These are phyloP conservation scores for Venturia nashicola DNA, from an alignment of 2,329 filamentous ascomycete species.

Conservation along the genomic window DNA sequence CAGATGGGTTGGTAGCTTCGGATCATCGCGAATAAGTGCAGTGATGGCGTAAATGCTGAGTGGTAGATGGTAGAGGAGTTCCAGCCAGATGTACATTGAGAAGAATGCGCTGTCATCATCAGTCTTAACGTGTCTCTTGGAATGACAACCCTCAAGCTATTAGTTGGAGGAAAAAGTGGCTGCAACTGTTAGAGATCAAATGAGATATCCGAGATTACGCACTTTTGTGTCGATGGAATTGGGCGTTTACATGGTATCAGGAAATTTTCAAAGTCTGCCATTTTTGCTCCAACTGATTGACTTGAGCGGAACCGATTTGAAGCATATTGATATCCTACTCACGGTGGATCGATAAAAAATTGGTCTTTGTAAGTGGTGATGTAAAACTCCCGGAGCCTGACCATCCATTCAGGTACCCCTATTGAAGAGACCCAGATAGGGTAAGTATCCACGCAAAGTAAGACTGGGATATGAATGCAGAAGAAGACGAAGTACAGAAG, in stretches of 20 bases:
- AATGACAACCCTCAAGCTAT: not conserved
- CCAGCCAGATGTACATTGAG: conserved; percentile 42
- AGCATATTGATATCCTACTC: conserved; percentile 11
- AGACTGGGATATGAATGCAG: conserved; percentile 46
- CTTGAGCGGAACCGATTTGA: not conserved
- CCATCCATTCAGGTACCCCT: conserved; percentile 35
- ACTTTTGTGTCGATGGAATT: too few relatives aligned
- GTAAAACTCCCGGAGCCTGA: conserved; percentile 42
- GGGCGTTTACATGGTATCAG: too few relatives aligned
- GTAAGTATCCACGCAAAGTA: conserved; percentile 53
- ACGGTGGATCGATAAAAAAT: conserved; percentile 47
- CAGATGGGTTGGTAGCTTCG: conserved; percentile 45
- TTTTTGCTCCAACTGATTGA: too few relatives aligned
- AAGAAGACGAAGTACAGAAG: conserved; percentile 48
- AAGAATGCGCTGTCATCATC: conserved; percentile 38
- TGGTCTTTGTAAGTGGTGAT: conserved; percentile 48
- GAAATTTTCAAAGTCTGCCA: too few relatives aligned
- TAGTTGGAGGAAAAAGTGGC: not conserved
- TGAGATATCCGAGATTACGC: too few relatives aligned
- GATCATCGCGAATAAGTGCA: conserved; percentile 42
- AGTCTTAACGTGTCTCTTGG: not conserved
- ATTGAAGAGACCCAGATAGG: conserved; percentile 43
- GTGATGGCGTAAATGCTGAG: conserved; percentile 47
- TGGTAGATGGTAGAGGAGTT: conserved; percentile 49
- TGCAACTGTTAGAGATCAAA: not conserved